Evolutionary conservation across 345 rosid genomes (phyloP), one percentile per base, ranked within the genome.

Genomic region (Lepidium aucheri): DNA sequence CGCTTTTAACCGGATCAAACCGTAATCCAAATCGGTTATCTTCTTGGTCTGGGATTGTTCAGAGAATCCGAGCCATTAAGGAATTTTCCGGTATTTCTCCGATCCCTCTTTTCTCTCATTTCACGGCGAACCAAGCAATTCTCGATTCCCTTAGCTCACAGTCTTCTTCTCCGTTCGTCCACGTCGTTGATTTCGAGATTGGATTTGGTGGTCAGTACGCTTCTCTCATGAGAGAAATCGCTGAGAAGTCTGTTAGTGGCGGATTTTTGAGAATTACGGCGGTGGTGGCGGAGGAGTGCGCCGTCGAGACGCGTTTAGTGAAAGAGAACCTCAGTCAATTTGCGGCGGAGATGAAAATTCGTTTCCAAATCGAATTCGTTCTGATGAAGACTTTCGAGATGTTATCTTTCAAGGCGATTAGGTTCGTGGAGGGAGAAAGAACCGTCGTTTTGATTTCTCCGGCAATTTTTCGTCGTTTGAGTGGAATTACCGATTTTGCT

Each of bases 161-260:
- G 8, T 69, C 78, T 1, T 64, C 78, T n/a, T 69, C 75, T 32
- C 83, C 83, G 42, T 80, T 86, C 60, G 67, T 95, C 28, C 99
- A 91, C 69, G 79, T 95, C 28, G 79, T 95, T 8, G 99, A 95
- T 53, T 95, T 95, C 36, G 97, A 95, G 17, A 86, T 95, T 60
- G 99, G 98, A 14, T 76, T 91, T 38, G 99, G 98, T 6, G 88
- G 95, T 24, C 97, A 91, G 36, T 95, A 95, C 71, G 90, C 99
- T 12, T 95, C 95, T 9, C 74, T 95, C 44, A 82, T 95, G 88
- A 80, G 83, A 46, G 97, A 90, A 67, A 75, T 95, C 20, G 83
- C 84, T 0, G 97, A 88, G 45, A 80, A 78, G 63, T 66, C 79
- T 3, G 53, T 80, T 16, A 60, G 55, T 41, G 57, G 83, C 2